Evolutionary conservation across 495 filamentous ascomycete genomes (phyloP).

Genomic region (Aspergillus taichungensis): DNA sequence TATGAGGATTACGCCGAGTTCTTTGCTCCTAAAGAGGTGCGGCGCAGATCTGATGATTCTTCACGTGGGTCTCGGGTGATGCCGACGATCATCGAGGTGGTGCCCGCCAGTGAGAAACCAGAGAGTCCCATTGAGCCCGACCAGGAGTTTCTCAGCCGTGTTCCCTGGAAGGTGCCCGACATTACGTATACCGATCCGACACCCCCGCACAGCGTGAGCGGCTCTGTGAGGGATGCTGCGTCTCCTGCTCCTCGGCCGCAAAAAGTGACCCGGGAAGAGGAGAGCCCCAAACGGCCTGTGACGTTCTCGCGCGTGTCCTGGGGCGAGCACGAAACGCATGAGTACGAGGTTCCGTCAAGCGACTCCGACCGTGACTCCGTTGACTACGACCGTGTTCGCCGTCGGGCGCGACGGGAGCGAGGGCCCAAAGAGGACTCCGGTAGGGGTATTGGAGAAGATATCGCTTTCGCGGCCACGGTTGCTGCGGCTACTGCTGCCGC

Average conservation of each 20-base stretch:
- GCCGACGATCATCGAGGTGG: slow-evolving; percentile 26
- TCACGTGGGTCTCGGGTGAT: slow-evolving; percentile 13
- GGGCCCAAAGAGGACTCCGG: slow-evolving; percentile 7
- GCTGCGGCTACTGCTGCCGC: slow-evolving; percentile 58
- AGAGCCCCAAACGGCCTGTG: slow-evolving; percentile 18
- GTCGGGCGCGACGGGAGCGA: not conserved
- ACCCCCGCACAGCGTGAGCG: slow-evolving; percentile 36
- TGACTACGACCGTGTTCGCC: slow-evolving; percentile 17
- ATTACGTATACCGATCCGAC: slow-evolving; percentile 44
- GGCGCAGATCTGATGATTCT: slow-evolving; percentile 18
- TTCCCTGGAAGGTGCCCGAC: slow-evolving; percentile 42
- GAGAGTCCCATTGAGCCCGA: slow-evolving; percentile 15
- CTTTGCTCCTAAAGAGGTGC: slow-evolving; percentile 32
- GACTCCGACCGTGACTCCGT: slow-evolving; percentile 34
- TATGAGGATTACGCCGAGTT: slow-evolving; percentile 37
- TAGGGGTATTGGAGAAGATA: slow-evolving; percentile 38
- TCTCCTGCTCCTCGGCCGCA: slow-evolving; percentile 21
- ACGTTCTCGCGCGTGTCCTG: slow-evolving; percentile 49
- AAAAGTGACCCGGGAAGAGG: slow-evolving; percentile 12
- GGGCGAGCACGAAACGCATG: slow-evolving; percentile 53
- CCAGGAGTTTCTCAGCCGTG: slow-evolving; percentile 14
- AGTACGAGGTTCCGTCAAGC: slow-evolving; percentile 50
- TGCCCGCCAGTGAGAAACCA: slow-evolving; percentile 17
- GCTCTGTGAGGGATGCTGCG: slow-evolving; percentile 27
- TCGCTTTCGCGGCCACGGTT: slow-evolving; percentile 61